Evolutionary conservation across 305 asterid genomes (phyloP), one percentile per base, ranked within the genome.

Genomic region (Fraxinus xanthoxyloides): DNA sequence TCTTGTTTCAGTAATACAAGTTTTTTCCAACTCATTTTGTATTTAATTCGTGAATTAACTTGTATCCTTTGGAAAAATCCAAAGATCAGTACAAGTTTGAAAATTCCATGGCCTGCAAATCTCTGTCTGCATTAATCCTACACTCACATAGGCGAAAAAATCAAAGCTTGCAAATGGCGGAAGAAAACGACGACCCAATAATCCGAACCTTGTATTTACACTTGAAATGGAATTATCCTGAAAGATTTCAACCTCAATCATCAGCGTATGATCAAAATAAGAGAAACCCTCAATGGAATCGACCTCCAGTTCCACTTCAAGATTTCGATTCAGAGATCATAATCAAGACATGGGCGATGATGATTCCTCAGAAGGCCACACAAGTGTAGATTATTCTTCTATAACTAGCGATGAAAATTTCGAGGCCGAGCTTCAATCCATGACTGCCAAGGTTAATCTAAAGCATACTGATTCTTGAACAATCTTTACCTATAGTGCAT

Each of bases 361-460:
- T 4, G 90, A 86, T 13, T 83, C 87, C 0, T 81, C 88, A 5
- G 86, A 88, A 34, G 86, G 78, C 70, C 86, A 84, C 81, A 81
- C 87, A 30, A 85, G 82, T 23, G 79, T 82, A 0, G 95, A 91
- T 78, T 88, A 88, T 73, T 89, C 88, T 1, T 90, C 91, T 69
- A 26, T 87, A 67, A 88, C 89, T 7, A 88, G 92, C 79, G 79
- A 84, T 7, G 86, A 9, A 9, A 90, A 82, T 9, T 87, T 80
- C 5, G 91, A 82, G 31, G 86, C 85, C n/a, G 90, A 91, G 74
- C 87, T 92, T 56, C 90, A 89, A 81, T 92, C 97, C 88, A 92
- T 94, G 95, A 94, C 97, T 67, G 97, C 96, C 35, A 87, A 91
- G 98, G 98, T 92, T 56, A 6, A 70, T 70, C 17, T 75, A 21